Conservation (phyloP, 306 rosid species). For the Vigna trinervia region DNA sequence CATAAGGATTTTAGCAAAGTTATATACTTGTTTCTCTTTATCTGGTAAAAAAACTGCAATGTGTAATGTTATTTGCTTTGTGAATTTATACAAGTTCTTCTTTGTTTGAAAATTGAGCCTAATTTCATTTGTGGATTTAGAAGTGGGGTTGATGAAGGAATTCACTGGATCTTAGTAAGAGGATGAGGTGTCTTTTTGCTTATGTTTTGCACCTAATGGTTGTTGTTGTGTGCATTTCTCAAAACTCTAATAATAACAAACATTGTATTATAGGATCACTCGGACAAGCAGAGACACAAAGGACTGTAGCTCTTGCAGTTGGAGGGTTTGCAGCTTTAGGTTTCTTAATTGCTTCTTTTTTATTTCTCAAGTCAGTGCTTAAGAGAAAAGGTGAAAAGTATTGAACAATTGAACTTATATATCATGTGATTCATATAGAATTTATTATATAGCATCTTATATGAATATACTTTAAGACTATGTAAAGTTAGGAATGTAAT, state of each 20-base stretch:
- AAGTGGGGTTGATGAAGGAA: background rate
- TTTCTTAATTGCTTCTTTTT: conserved; percentile 9
- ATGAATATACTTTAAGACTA: background rate
- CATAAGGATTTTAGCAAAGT: background rate
- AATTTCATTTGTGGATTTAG: background rate
- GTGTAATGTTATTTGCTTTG: background rate
- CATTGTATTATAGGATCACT: conserved; percentile 39
- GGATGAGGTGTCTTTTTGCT: background rate
- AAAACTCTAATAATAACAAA: background rate
- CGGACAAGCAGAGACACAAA: conserved; percentile 49
- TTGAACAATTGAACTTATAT: conserved; percentile 4
- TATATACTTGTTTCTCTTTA: background rate
- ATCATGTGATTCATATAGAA: conserved; percentile 1
- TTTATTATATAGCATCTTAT: background rate
- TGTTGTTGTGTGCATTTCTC: background rate
- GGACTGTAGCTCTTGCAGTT: conserved; percentile 66
- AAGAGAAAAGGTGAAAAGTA: conserved; percentile 6
- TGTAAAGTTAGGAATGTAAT: background rate
- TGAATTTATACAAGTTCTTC: background rate
- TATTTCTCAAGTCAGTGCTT: conserved; percentile 7
- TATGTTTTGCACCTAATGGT: background rate
- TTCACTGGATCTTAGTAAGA: background rate
- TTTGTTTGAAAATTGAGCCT: conserved; percentile 1
- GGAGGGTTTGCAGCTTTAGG: conserved; percentile 48
- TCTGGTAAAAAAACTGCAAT: background rate